Evolutionary conservation across 169 alveolate genomes (phyloP).

Genomic region (Cryptosporidium tyzzeri): DNA sequence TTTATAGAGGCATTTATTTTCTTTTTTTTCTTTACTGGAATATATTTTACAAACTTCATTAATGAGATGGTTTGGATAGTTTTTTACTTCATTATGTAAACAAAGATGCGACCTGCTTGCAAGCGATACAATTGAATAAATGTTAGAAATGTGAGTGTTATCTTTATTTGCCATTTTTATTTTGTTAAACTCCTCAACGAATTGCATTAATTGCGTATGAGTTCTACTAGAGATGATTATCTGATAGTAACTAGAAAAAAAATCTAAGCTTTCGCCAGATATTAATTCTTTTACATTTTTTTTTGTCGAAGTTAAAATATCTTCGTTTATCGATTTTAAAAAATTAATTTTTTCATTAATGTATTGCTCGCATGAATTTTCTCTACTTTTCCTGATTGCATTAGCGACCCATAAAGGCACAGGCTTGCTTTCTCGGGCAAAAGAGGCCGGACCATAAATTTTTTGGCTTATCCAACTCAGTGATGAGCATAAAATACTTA

Average conservation of each 20-base stretch:
- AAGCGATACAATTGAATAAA: slow-evolving; percentile 20
- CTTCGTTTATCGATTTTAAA: not conserved
- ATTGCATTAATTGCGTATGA: slow-evolving; percentile 81
- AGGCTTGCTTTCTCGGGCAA: not conserved
- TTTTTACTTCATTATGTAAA: slow-evolving; percentile 32
- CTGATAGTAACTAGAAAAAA: slow-evolving; percentile 20
- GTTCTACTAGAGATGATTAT: slow-evolving; percentile 79
- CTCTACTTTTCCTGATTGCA: slow-evolving; percentile 4
- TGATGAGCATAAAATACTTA: slow-evolving; percentile 82
- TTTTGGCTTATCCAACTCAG: slow-evolving; percentile 80
- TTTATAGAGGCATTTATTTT: slow-evolving; percentile 19
- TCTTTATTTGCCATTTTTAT: slow-evolving; percentile 20
- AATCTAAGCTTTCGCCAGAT: not conserved
- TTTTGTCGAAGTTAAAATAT: not conserved
- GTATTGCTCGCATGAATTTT: not conserved
- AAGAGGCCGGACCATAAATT: not conserved
- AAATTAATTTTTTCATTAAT: not conserved
- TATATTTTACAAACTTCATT: slow-evolving; percentile 15
- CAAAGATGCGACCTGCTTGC: slow-evolving; percentile 64
- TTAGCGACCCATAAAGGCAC: slow-evolving; percentile 37
- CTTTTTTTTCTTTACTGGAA: slow-evolving; percentile 1
- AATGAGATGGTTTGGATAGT: slow-evolving; percentile 2
- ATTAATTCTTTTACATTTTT: slow-evolving; percentile 6
- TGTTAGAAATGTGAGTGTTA: not conserved
- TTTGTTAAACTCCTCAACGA: slow-evolving; percentile 78